Evolutionary conservation across 2,329 filamentous ascomycete species (phyloP), one percentile per base, ranked within the genome.

Genomic region (Pseudopithomyces chartarum): DNA sequence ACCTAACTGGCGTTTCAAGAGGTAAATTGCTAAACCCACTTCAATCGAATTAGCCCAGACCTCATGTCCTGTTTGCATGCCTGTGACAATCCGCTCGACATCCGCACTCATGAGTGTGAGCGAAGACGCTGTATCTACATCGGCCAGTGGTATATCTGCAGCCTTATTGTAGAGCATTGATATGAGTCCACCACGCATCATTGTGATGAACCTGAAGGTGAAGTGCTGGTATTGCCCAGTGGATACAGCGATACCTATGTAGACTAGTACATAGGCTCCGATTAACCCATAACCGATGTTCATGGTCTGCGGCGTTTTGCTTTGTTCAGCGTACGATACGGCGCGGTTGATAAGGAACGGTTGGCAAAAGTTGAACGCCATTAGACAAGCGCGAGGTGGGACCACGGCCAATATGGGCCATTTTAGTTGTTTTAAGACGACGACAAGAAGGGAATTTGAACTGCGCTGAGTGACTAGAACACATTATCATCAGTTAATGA

Each of bases 1-100:
- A 0, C 83, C 82, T 0, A 85, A 62, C 46, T 82, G 75, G 3
- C 61, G 62, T 19, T 83, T 70, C 0, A 86, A 70, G 0, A 85
- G 71, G 65, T 76, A 85, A 46, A 78, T 77, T 0, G 78, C 79
- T 1, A 85, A 52, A 4, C 64, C 76, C 3, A 81, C 74, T 57
- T 84, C 77, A 1, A 82, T 57, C 0, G 71, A 50, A 38, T 73
- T 73, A 10, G 71, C 64, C 72, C 72, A 75, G 8, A 73, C 54
- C 57, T 75, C 73, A 48, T 74, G 71, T 8, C 68, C 65, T 10
- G 68, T 72, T 44, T 71, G 67, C 70, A 73, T 70, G 20, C 73
- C 70, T 0, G 65, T 66, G 13, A 71, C 66, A 29, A 75, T 73
- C 19, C 73, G 66, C 54, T 76, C 73, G 36, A 74, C 66, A 44